These are phyloP conservation scores for Biscutella laevigata DNA, from an alignment of 441 rosid species.

Conservation along the genomic window DNA sequence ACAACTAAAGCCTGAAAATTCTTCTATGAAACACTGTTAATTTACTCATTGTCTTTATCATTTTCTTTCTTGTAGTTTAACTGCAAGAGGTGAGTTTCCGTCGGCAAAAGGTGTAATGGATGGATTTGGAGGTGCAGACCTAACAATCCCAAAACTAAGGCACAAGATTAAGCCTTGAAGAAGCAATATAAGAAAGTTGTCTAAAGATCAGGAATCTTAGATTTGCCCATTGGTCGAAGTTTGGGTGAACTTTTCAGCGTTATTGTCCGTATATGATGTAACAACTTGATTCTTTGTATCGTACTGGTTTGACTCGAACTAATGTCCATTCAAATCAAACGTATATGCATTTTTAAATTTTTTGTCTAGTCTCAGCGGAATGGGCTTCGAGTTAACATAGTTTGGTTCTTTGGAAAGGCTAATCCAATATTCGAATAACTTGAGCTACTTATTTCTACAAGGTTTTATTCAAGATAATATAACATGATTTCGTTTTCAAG, in stretches of 20 bases:
- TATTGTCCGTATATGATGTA: constrained; percentile 15
- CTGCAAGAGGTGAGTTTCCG: constrained; percentile 80
- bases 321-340: not conserved
- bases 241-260: not conserved
- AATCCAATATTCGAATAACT: not conserved
- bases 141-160: constrained; percentile 51
- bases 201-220: not conserved
- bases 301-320: constrained; percentile 1
- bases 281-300: constrained; percentile 15
- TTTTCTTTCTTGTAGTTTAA: constrained; percentile 35
- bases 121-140: constrained; percentile 81
- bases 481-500: not conserved
- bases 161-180: constrained; percentile 35
- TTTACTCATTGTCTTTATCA: not conserved
- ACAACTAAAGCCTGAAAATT: not conserved
- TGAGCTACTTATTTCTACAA: constrained; percentile 1
- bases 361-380: not conserved
- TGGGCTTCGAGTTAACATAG: not conserved
- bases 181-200: constrained; percentile 1
- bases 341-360: not conserved
- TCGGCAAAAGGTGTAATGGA: constrained; percentile 73
- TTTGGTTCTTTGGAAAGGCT: not conserved
- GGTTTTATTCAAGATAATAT: not conserved
- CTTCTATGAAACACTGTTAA: not conserved
- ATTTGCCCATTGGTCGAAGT: not conserved